Evolutionary conservation across 352 stramenopile species (phyloP).

Genomic region (Phytophthora tentaculata): DNA sequence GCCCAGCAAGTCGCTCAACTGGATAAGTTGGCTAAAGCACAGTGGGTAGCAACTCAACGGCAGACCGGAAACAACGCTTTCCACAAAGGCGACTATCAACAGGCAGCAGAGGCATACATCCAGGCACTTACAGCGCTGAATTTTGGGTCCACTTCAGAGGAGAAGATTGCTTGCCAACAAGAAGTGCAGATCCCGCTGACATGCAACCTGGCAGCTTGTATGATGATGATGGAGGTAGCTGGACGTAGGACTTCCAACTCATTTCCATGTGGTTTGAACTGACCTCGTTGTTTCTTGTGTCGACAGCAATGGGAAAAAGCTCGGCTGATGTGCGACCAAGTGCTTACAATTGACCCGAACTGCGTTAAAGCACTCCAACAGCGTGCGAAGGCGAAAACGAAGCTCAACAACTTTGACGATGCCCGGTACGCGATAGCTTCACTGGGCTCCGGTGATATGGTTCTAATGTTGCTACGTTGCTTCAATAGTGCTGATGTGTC

Average conservation of each 20-base stretch:
- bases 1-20: constrained; percentile 58
- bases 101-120: constrained; percentile 72
- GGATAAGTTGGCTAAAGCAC: constrained; percentile 37
- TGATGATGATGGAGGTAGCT: constrained; percentile 71
- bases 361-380: constrained; percentile 69
- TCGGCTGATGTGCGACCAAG: constrained; percentile 61
- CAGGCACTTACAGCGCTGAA: constrained; percentile 75
- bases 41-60: constrained; percentile 58
- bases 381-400: constrained; percentile 60
- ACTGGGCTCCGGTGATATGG: not conserved
- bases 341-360: constrained; percentile 49
- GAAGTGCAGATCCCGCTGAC: constrained; percentile 72
- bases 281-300: not conserved
- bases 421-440: constrained; percentile 48
- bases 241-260: not conserved
- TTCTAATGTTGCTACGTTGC: constrained; percentile 7
- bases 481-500: constrained; percentile 37
- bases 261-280: not conserved
- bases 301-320: constrained; percentile 74
- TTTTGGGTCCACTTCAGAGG: constrained; percentile 46
- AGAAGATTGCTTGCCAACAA: constrained; percentile 53
- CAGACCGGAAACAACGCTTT: constrained; percentile 65
- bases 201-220: constrained; percentile 80
- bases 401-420: constrained; percentile 57
- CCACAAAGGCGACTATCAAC: constrained; percentile 39